Evolutionary conservation across 2,329 filamentous ascomycete species (phyloP).

Genomic region (Lachnellula hyalina): DNA sequence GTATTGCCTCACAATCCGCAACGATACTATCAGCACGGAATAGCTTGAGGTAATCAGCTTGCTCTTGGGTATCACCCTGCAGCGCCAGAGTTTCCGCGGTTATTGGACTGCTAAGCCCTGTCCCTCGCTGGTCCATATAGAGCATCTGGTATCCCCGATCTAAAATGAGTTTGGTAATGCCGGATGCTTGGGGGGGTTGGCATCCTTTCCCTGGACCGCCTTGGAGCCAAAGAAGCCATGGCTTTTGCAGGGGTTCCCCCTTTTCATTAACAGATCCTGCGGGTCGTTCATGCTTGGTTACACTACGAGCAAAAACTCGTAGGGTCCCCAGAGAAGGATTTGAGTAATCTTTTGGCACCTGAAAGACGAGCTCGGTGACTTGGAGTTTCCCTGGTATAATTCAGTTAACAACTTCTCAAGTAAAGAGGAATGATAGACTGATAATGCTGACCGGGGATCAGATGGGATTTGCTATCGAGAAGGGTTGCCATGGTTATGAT

Average conservation of each 20-base stretch:
- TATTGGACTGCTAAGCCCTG: conserved; percentile 77
- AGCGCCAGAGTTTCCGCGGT: conserved; percentile 65
- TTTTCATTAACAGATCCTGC: conserved; percentile 33
- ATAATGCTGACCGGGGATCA: conserved; percentile 31
- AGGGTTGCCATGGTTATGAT: conserved; percentile 20
- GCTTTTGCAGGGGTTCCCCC: conserved; percentile 40
- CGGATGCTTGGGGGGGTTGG: conserved; percentile 64
- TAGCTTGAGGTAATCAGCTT: conserved; percentile 73
- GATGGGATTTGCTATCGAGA: conserved; percentile 37
- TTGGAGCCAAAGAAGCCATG: conserved; percentile 69
- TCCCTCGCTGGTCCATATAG: conserved; percentile 86
- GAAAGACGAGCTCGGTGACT: conserved; percentile 78
- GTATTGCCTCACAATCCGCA: conserved; percentile 79
- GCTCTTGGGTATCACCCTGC: conserved; percentile 57
- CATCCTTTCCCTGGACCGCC: conserved; percentile 82
- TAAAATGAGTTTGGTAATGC: conserved; percentile 63
- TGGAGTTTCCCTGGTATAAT: conserved; percentile 57
- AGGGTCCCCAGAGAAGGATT: conserved; percentile 57
- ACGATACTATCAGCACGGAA: conserved; percentile 92
- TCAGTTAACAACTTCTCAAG: not conserved
- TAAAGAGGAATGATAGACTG: not conserved
- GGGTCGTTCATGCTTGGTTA: conserved; percentile 57
- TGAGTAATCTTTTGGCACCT: conserved; percentile 73
- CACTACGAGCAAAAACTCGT: conserved; percentile 72
- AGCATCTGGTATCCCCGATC: conserved; percentile 80